phyloP scores from a whole-genome alignment of 345 rosid genomes.

The Mangifera indica region DNA sequence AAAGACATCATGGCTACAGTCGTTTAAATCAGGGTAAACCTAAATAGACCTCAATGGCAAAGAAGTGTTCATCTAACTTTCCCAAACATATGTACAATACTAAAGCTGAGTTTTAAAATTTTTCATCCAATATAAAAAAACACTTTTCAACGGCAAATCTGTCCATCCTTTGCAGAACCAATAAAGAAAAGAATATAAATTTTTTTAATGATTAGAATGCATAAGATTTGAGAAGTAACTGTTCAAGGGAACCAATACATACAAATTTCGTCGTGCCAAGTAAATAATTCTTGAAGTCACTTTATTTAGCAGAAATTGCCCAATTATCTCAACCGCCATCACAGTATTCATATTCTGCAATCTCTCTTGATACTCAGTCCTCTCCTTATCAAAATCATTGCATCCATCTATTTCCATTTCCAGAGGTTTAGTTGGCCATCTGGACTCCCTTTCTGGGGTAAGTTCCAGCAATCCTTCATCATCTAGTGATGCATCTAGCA shows the following conservation, averaged over 20 bases:
- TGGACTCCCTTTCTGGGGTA: conserved; percentile 55
- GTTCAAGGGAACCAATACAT: conserved; percentile 28
- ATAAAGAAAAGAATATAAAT: neutral
- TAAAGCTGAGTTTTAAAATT: neutral
- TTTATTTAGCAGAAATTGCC: conserved; percentile 61
- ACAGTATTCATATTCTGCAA: conserved; percentile 59
- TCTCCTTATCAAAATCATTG: conserved; percentile 46
- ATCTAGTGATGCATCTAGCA: conserved; percentile 81
- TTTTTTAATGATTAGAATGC: conserved; percentile 8
- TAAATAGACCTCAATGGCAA: neutral
- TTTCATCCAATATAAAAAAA: neutral
- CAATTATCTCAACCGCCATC: conserved; percentile 76
- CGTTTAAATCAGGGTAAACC: neutral
- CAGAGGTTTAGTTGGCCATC: conserved; percentile 52
- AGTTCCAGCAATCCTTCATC: conserved; percentile 83
- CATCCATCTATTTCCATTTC: conserved; percentile 73
- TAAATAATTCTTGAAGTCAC: conserved; percentile 68
- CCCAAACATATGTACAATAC: neutral
- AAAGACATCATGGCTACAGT: neutral
- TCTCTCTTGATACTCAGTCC: conserved; percentile 48
- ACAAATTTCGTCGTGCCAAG: conserved; percentile 73
- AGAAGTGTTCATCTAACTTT: neutral
- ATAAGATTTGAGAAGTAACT: neutral
- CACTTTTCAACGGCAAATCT: neutral
- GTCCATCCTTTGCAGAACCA: conserved; percentile 8